phyloP scores from a whole-genome alignment of 495 filamentous ascomycete species.

The Aspergillus heteromorphus region DNA sequence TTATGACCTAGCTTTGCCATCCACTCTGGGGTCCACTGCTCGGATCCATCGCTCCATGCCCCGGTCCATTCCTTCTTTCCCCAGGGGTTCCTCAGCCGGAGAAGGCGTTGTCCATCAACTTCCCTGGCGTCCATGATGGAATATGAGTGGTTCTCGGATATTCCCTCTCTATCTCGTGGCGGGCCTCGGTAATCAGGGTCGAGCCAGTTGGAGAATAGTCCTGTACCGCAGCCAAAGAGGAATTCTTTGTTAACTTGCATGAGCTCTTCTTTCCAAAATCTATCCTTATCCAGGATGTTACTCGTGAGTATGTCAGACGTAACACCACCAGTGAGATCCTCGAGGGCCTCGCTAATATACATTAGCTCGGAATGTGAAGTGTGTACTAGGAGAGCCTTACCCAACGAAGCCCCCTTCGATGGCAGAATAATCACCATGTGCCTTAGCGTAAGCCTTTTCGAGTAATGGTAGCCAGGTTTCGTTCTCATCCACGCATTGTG shows the following conservation, averaged over 20 bases:
- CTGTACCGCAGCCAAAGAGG: conserved; percentile 77
- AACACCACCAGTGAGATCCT: conserved; percentile 90
- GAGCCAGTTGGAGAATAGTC: conserved; percentile 55
- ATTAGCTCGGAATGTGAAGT: background rate
- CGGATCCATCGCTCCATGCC: conserved; percentile 82
- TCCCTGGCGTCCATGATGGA: conserved; percentile 81
- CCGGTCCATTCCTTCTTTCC: conserved; percentile 78
- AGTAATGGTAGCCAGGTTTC: conserved; percentile 94
- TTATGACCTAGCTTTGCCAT: conserved; percentile 70
- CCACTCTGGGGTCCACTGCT: conserved; percentile 90
- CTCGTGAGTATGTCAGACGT: conserved; percentile 73
- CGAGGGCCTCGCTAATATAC: conserved; percentile 66
- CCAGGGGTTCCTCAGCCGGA: conserved; percentile 84
- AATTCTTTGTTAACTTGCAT: conserved; percentile 82
- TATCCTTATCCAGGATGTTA: conserved; percentile 81
- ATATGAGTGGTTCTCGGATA: conserved; percentile 79
- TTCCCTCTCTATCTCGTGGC: conserved; percentile 59
- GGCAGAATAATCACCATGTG: conserved; percentile 78
- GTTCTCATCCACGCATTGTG: conserved; percentile 75
- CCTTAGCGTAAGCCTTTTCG: conserved; percentile 96
- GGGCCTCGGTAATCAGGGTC: conserved; percentile 32
- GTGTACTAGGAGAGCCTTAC: conserved; percentile 21
- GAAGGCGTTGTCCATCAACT: conserved; percentile 65
- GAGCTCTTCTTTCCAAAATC: conserved; percentile 84
- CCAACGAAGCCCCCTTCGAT: conserved; percentile 83